phyloP scores from a whole-genome alignment of 345 rosid genomes.

The Mangifera indica region DNA sequence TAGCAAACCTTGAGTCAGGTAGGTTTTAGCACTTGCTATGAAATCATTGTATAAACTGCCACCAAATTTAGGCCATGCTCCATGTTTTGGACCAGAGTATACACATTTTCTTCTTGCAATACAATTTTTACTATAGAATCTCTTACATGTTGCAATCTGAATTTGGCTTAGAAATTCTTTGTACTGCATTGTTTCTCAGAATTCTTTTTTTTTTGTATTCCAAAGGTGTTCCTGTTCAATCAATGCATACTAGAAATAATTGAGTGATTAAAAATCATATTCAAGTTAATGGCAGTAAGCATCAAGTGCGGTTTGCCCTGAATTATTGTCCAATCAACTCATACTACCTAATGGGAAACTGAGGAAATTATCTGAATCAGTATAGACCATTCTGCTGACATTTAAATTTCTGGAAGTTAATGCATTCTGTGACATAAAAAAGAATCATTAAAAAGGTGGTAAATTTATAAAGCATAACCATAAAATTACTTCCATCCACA shows the following conservation, averaged over 20 bases:
- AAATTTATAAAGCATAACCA: too few relatives aligned
- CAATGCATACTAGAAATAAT: slow-evolving; percentile 6
- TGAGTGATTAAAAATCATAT: background rate
- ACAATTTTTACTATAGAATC: slow-evolving; percentile 1
- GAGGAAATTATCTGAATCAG: too few relatives aligned
- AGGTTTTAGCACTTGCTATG: slow-evolving; percentile 13
- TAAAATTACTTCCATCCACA: too few relatives aligned
- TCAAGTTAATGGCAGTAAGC: slow-evolving; percentile 2
- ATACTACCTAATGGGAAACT: too few relatives aligned
- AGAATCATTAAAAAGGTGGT: background rate
- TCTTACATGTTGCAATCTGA: slow-evolving; percentile 7
- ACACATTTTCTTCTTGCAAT: slow-evolving; percentile 16
- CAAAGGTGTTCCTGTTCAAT: background rate
- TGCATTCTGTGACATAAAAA: too few relatives aligned
- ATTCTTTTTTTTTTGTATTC: background rate
- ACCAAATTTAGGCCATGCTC: slow-evolving; percentile 13
- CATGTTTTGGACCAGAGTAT: slow-evolving; percentile 19
- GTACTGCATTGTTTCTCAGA: slow-evolving; percentile 23
- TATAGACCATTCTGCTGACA: background rate
- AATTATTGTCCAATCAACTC: too few relatives aligned
- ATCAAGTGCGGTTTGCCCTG: background rate
- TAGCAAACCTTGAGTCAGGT: slow-evolving; percentile 6
- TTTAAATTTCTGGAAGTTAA: background rate
- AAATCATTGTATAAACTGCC: slow-evolving; percentile 18
- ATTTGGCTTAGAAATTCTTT: slow-evolving; percentile 27